Base-by-base conservation (phyloP, 768 basidiomycete genomes). In the Kwoniella shandongensis region DNA sequence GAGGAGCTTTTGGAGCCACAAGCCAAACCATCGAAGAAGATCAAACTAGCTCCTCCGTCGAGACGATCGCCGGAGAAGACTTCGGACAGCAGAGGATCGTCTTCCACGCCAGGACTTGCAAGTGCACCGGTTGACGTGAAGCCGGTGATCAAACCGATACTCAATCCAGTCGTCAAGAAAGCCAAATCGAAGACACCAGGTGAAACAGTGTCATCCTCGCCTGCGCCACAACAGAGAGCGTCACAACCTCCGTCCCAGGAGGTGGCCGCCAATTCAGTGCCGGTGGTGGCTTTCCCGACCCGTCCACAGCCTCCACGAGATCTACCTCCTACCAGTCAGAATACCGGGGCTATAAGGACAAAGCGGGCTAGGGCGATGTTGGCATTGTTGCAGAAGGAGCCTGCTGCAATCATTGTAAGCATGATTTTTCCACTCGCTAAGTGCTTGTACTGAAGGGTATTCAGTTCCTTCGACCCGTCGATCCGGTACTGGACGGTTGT, bases 401-500 rank as follows among this genome's bases (percentile, higher is more conserved):
- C 63, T 12, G 30, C 51, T 1, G 65, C 69, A 1, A 23, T 47
- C 22, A 48, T 69, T 23, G 65, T 73, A 32, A 68, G 54, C 35
- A 4, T 6, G 10, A 11, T n/a, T 11, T 17, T 7, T 18, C 18
- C 29, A 22, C 10, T n/a, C 8, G 10, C 11, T 22, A 4, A 8
- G 54, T 51, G 25, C 11, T 20, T 44, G 48, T 38, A 11, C 58
- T 67, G 45, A 54, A 23, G 44, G n/a, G 7, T 35, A 17, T 35
- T 22, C 41, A 72, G 72, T 97, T 97, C 78, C 69, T 81, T 46
- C 80, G 83, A 22, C 89, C 94, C 2, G 94, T 97, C 18, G 87
- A 97, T 74, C 88, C 93, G 3, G 76, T 84, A 13, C 71, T 78
- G 47, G 89, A 90, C 76, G 91, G 89, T 18, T 94, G 88, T 74